Evolutionary conservation across 2,329 filamentous ascomycete genomes (phyloP).

Genomic region (Monosporascus ibericus): DNA sequence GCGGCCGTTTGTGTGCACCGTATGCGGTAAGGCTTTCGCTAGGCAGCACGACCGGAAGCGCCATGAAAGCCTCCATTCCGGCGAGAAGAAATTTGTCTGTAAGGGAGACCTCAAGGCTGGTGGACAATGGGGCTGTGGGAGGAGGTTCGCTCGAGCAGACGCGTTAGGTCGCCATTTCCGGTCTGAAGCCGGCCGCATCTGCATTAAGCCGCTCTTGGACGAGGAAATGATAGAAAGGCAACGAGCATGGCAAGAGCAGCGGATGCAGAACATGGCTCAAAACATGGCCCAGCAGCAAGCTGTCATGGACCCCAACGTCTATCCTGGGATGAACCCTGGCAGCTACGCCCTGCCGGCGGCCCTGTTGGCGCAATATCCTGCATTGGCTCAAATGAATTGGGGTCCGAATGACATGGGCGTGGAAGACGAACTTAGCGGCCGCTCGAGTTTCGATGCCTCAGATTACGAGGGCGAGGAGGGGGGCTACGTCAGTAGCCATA

Average conservation of each 20-base stretch:
- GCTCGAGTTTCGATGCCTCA: constrained; percentile 76
- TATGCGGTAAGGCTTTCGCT: constrained; percentile 95
- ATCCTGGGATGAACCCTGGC: constrained; percentile 54
- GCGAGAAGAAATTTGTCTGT: constrained; percentile 98
- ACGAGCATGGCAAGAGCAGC: constrained; percentile 66
- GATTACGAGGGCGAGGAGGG: constrained; percentile 70
- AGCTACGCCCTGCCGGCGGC: constrained; percentile 76
- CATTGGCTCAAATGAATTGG: constrained; percentile 88
- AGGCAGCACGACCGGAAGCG: constrained; percentile 96
- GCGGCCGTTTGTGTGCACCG: constrained; percentile 91
- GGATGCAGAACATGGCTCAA: constrained; percentile 53
- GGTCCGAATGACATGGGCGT: constrained; percentile 57
- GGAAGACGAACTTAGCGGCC: constrained; percentile 70
- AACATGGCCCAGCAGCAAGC: constrained; percentile 48
- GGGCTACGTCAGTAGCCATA: constrained; percentile 55
- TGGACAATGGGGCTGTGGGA: constrained; percentile 85
- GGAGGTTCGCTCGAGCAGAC: constrained; percentile 90
- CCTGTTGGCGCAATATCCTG: constrained; percentile 85
- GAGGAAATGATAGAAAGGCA: constrained; percentile 85
- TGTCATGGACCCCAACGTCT: constrained; percentile 43
- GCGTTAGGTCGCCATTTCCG: constrained; percentile 91
- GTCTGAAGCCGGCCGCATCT: constrained; percentile 89
- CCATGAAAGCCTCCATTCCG: constrained; percentile 91
- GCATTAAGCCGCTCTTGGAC: constrained; percentile 94
- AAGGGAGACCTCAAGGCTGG: constrained; percentile 81